Evolutionary conservation across 768 basidiomycete genomes (phyloP).

Genomic region (Tulasnella sp.): DNA sequence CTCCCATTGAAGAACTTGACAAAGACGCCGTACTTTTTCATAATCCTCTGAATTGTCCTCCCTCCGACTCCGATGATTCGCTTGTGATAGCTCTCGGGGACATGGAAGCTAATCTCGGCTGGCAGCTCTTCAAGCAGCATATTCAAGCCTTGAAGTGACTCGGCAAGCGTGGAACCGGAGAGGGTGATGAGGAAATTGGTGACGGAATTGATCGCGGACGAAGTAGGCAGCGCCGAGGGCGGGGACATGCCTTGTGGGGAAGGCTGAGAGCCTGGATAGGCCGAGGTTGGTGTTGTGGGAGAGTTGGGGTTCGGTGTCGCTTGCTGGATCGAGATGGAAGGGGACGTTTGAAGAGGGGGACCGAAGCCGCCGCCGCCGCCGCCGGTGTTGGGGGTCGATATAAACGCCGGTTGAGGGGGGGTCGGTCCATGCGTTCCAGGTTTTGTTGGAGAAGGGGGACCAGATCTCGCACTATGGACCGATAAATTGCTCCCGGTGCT

Average conservation of each 20-base stretch:
- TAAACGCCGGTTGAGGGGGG: constrained; percentile 15
- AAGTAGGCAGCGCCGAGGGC: not conserved
- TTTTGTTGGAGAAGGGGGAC: constrained; percentile 1
- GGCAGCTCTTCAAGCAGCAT: constrained; percentile 96
- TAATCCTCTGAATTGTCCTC: constrained; percentile 95
- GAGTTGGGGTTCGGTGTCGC: constrained; percentile 1
- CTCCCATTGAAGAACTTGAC: constrained; percentile 86
- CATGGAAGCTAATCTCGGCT: constrained; percentile 96
- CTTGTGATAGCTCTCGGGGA: constrained; percentile 96
- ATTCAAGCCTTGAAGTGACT: constrained; percentile 73
- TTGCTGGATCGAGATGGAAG: constrained; percentile 7
- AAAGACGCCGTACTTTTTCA: constrained; percentile 99
- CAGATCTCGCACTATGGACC: not conserved
- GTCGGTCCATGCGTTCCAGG: not conserved
- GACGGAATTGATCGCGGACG: not conserved
- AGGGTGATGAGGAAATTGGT: constrained; percentile 18
- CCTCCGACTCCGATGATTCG: constrained; percentile 98
- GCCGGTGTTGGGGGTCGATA: not conserved
- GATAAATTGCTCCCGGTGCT: not conserved
- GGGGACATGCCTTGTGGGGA: constrained; percentile 47
- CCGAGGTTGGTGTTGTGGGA: constrained; percentile 90
- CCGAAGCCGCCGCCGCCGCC: constrained; percentile 5
- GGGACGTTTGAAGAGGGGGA: not conserved
- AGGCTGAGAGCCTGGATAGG: constrained; percentile 51
- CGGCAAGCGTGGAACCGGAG: constrained; percentile 9